phyloP scores from a whole-genome alignment of 2,329 filamentous ascomycete genomes.

The Ophiostoma montium region DNA sequence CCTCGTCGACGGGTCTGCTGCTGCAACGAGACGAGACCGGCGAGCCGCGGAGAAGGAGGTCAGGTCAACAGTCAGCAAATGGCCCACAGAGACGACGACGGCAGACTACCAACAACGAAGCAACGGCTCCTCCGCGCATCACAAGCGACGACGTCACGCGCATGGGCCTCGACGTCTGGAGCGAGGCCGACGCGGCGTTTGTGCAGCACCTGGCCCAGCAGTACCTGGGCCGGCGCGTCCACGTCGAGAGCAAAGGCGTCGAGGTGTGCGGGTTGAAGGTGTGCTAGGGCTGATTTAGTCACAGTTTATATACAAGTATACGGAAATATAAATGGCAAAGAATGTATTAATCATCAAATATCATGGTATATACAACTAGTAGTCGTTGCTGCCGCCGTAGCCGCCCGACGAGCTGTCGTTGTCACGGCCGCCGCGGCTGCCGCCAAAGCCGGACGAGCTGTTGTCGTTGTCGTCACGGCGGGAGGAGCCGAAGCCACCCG shows the following conservation, averaged over 20 bases:
- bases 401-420: not conserved
- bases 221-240: constrained; percentile 48
- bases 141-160: constrained; percentile 49
- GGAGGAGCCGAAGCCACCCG: constrained; percentile 10
- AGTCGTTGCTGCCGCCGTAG: constrained; percentile 7
- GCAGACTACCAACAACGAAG: too few relatives aligned
- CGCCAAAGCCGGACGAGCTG: not conserved
- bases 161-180: constrained; percentile 73
- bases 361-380: constrained; percentile 1
- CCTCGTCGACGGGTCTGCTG: constrained; percentile 3
- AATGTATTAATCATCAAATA: too few relatives aligned
- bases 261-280: constrained; percentile 62
- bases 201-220: constrained; percentile 44
- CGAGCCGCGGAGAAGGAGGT: too few relatives aligned
- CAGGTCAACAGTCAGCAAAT: too few relatives aligned
- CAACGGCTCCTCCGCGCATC: constrained; percentile 32
- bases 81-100: too few relatives aligned
- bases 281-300: constrained; percentile 29
- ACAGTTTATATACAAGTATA: too few relatives aligned
- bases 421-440: not conserved
- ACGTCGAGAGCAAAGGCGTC: constrained; percentile 53
- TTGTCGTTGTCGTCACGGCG: not conserved
- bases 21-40: too few relatives aligned
- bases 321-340: too few relatives aligned
- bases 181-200: constrained; percentile 53